phyloP scores from a whole-genome alignment of 345 rosid species.

The Euclidium syriacum region DNA sequence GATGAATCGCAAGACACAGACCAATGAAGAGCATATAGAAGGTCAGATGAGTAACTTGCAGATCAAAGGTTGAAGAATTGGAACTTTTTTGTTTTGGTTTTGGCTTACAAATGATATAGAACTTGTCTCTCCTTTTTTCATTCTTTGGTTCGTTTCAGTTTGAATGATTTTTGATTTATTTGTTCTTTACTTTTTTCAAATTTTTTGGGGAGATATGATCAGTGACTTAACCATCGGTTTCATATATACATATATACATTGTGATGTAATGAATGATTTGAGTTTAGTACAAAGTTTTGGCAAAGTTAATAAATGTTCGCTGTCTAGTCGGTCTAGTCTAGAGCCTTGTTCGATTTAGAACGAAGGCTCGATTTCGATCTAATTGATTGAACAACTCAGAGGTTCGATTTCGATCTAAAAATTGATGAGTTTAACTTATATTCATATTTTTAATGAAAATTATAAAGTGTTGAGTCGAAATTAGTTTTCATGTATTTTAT shows the following conservation, averaged over 20 bases:
- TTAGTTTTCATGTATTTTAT: too few relatives aligned
- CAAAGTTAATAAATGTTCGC: too few relatives aligned
- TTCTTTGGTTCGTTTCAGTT: slow-evolving; percentile 13
- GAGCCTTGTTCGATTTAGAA: too few relatives aligned
- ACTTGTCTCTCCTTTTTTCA: not conserved
- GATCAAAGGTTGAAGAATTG: slow-evolving; percentile 13
- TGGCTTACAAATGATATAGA: slow-evolving; percentile 9
- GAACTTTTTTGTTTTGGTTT: not conserved
- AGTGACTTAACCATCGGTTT: slow-evolving; percentile 5
- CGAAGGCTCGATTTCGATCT: too few relatives aligned
- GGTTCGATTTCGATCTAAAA: too few relatives aligned
- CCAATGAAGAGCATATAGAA: slow-evolving; percentile 5
- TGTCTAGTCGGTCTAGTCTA: too few relatives aligned
- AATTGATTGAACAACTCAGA: too few relatives aligned
- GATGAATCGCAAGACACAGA: slow-evolving; percentile 41
- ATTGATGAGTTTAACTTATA: too few relatives aligned
- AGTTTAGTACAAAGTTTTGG: too few relatives aligned
- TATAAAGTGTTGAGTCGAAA: too few relatives aligned
- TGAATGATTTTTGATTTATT: slow-evolving; percentile 2
- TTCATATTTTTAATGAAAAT: too few relatives aligned
- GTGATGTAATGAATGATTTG: not conserved
- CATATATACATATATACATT: not conserved
- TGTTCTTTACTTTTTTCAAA: not conserved
- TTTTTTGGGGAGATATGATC: not conserved
- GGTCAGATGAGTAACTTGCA: slow-evolving; percentile 22